Evolutionary conservation across 257 asterid genomes (phyloP).

Genomic region (Apocynum venetum): DNA sequence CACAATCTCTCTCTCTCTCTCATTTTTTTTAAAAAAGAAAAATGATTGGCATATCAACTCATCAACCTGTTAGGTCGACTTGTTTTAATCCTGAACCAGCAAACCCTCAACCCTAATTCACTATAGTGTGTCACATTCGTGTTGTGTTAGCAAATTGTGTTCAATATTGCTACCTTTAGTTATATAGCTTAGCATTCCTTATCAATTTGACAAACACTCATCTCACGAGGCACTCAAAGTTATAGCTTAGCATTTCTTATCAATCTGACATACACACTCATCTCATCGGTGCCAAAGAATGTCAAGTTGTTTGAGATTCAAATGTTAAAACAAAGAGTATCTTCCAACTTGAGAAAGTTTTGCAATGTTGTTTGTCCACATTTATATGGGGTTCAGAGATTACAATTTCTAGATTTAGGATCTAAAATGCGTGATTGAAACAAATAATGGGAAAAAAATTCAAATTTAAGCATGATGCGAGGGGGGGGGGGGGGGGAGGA

Average conservation of each 20-base stretch:
- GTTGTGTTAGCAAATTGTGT: too few species aligned
- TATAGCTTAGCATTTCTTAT: not conserved
- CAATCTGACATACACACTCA: not conserved
- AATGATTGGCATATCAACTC: too few species aligned
- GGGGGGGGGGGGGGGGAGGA: not conserved
- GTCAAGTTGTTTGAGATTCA: not conserved
- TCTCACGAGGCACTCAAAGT: not conserved
- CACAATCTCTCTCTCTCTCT: too few species aligned
- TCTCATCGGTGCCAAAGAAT: not conserved
- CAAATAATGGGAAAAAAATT: not conserved
- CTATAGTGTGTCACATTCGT: too few species aligned
- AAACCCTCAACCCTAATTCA: too few species aligned
- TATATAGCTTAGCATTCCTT: not conserved
- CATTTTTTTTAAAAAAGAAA: too few species aligned
- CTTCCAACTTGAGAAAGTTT: not conserved
- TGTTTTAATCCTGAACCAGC: too few species aligned
- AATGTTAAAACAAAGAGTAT: not conserved
- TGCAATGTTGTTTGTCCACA: not conserved
- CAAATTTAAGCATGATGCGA: not conserved
- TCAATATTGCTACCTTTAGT: too few species aligned
- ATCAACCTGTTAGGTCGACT: too few species aligned
- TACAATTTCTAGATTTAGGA: not conserved
- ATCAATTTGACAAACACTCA: not conserved
- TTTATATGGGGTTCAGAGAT: not conserved
- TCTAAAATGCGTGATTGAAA: not conserved